These are phyloP conservation scores for Plasmodium coatneyi DNA, from an alignment of 169 alveolate species.

Conservation along the genomic window DNA sequence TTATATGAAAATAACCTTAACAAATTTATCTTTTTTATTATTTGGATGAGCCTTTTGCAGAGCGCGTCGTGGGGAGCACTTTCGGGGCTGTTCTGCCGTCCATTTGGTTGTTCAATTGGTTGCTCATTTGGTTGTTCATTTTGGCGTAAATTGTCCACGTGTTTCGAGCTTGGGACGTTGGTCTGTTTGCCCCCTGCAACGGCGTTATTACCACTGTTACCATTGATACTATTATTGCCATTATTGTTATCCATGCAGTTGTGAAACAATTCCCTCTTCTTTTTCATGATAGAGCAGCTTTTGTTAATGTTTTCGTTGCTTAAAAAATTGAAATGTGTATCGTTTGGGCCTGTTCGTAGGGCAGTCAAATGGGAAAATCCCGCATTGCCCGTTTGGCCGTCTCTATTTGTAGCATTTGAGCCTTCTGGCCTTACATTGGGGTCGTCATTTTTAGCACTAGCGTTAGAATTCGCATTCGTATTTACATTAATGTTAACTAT, in stretches of 20 bases:
- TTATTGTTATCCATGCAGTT: not conserved
- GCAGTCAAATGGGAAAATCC: not conserved
- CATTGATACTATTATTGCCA: not conserved
- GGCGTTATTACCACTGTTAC: not conserved
- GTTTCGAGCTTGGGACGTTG: not conserved
- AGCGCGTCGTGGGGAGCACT: not conserved
- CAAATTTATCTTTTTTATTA: constrained; percentile 9
- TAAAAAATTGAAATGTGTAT: not conserved
- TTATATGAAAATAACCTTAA: constrained; percentile 30
- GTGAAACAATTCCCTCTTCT: constrained; percentile 4
- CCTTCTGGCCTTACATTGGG: not conserved
- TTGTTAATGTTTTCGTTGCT: not conserved
- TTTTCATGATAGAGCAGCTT: constrained; percentile 25
- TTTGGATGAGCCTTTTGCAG: constrained; percentile 9
- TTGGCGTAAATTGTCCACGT: not conserved
- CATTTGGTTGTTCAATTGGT: not conserved
- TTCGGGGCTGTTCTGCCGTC: not conserved
- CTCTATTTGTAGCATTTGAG: not conserved
- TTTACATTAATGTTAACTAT: constrained; percentile 15
- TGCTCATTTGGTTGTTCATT: not conserved
- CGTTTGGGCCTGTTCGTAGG: not conserved
- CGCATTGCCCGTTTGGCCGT: not conserved
- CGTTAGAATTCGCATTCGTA: not conserved
- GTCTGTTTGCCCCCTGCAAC: not conserved
- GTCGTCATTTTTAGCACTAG: not conserved